phyloP scores from a whole-genome alignment of 371 early-diverging fungal genomes.

The Capniomyces stellatus region DNA sequence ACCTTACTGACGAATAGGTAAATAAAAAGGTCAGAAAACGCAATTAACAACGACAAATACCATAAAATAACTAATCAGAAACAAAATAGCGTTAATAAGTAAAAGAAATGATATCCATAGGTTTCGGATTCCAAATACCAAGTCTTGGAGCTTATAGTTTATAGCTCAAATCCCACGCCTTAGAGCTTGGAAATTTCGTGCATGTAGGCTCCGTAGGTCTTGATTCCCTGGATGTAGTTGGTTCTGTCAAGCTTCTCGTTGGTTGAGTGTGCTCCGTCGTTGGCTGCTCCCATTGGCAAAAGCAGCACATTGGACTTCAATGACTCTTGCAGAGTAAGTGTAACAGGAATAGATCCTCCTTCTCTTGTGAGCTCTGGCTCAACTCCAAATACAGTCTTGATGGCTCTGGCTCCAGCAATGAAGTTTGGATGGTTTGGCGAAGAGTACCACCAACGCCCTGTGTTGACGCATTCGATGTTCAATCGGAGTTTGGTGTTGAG shows the following conservation, averaged over 20 bases:
- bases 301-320: constrained; percentile 75
- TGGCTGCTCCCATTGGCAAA: constrained; percentile 73
- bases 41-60: too few species aligned
- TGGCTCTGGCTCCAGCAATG: constrained; percentile 75
- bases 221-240: constrained; percentile 89
- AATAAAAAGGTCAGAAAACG: too few species aligned
- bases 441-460: constrained; percentile 85
- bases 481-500: constrained; percentile 71
- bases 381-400: constrained; percentile 69
- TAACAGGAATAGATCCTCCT: constrained; percentile 96
- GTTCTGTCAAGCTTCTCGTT: constrained; percentile 87
- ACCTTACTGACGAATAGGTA: too few species aligned
- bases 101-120: too few species aligned
- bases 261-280: constrained; percentile 93
- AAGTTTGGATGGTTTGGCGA: constrained; percentile 83
- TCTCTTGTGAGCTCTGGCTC: constrained; percentile 93
- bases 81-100: too few species aligned
- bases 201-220: constrained; percentile 75
- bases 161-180: too few species aligned
- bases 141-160: too few species aligned
- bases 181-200: constrained; percentile 49
- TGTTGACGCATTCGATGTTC: constrained; percentile 52
- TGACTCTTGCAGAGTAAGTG: constrained; percentile 89
- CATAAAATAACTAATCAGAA: too few species aligned
- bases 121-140: too few species aligned